Conservation (phyloP, 2,329 filamentous ascomycete species). For the Talaromyces funiculosus region DNA sequence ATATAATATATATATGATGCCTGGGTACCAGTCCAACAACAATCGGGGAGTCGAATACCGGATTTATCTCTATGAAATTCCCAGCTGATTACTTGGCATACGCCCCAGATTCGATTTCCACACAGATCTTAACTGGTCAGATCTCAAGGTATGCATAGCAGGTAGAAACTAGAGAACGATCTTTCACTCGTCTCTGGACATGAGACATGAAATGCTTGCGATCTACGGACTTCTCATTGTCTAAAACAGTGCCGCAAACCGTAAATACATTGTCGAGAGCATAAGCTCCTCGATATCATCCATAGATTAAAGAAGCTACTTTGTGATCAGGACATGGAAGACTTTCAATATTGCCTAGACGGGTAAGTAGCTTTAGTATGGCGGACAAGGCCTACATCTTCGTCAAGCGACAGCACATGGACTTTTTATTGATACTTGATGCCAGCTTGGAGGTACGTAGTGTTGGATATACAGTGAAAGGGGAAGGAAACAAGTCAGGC, state of each 20-base stretch:
- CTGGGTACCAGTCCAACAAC: too few relatives aligned
- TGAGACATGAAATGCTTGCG: neutral
- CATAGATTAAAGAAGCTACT: neutral
- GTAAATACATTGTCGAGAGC: too few relatives aligned
- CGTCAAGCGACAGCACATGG: too few relatives aligned
- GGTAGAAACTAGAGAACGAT: too few relatives aligned
- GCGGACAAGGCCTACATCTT: neutral
- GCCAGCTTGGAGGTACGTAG: neutral
- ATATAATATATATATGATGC: too few relatives aligned
- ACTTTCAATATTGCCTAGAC: neutral
- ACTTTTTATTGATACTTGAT: too few relatives aligned
- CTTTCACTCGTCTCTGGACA: neutral
- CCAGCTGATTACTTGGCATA: too few relatives aligned
- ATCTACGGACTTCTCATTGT: neutral
- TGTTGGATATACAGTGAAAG: conserved; percentile 3
- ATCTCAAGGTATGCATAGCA: too few relatives aligned
- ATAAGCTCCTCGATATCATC: neutral
- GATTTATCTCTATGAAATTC: too few relatives aligned
- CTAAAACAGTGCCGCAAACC: neutral
- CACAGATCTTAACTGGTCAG: too few relatives aligned
- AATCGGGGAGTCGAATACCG: too few relatives aligned
- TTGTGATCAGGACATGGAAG: neutral
- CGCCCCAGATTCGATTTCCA: too few relatives aligned
- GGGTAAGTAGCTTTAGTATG: neutral
- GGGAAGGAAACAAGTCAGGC: neutral